Evolutionary conservation across 768 basidiomycete genomes (phyloP).

Genomic region (Antrodiella citrinella): DNA sequence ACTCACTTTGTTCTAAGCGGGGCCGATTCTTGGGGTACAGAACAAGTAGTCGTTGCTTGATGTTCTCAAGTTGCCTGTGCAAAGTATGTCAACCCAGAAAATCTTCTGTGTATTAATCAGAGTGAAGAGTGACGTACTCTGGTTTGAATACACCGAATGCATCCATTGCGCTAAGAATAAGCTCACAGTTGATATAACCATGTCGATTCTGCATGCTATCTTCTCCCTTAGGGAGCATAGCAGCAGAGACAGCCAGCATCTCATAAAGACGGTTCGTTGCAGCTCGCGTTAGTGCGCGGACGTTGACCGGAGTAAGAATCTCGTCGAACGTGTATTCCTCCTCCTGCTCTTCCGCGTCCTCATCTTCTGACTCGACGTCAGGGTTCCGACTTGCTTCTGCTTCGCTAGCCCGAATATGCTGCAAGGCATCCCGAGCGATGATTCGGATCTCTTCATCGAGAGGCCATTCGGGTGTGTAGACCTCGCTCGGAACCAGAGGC

Average conservation of each 20-base stretch:
- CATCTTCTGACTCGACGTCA: background rate
- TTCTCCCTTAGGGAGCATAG: conserved; percentile 45
- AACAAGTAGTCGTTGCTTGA: background rate
- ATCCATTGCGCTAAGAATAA: conserved; percentile 46
- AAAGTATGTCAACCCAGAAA: background rate
- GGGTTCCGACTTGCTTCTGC: background rate
- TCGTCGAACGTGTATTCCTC: background rate
- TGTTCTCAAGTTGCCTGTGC: background rate
- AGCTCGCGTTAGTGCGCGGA: conserved; percentile 32
- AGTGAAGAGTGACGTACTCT: conserved; percentile 6
- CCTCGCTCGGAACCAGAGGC: conserved; percentile 59
- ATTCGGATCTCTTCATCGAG: conserved; percentile 60
- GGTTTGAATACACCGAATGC: conserved; percentile 28
- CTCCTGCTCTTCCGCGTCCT: conserved; percentile 10
- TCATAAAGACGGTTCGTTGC: conserved; percentile 39
- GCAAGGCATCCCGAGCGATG: conserved; percentile 27
- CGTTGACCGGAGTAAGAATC: conserved; percentile 25
- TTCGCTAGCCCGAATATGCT: conserved; percentile 11
- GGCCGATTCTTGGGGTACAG: conserved; percentile 4
- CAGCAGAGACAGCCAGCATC: conserved; percentile 45
- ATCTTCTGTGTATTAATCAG: background rate
- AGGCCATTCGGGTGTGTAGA: conserved; percentile 60
- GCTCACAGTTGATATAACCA: conserved; percentile 54
- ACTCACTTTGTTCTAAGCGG: background rate
- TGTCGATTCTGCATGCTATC: conserved; percentile 60